phyloP scores from a whole-genome alignment of 2,329 filamentous ascomycete species.

The Fusarium scirpi region DNA sequence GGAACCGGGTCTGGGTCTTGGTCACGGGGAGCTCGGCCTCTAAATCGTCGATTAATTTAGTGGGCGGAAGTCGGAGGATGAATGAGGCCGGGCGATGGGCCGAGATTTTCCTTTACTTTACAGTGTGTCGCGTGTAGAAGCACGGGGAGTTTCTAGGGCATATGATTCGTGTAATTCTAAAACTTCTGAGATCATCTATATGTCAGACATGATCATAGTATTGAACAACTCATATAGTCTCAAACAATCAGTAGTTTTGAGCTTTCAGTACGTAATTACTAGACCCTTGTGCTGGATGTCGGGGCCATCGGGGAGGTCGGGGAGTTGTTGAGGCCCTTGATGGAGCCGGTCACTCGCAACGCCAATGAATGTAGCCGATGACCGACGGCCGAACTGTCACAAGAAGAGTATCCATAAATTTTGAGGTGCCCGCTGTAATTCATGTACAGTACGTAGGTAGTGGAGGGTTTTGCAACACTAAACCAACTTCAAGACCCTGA shows the following conservation, averaged over 20 bases:
- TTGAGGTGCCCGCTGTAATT: background rate
- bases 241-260: background rate
- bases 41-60: conserved; percentile 12
- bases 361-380: conserved; percentile 39
- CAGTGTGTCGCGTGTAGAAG: background rate
- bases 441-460: conserved; percentile 6
- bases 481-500: conserved; percentile 14
- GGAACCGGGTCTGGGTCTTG: background rate
- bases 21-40: conserved; percentile 38
- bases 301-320: conserved; percentile 42
- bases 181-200: background rate
- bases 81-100: conserved; percentile 27
- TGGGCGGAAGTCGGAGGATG: conserved; percentile 36
- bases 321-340: conserved; percentile 35
- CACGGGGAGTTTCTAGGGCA: conserved; percentile 17
- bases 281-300: conserved; percentile 28
- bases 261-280: conserved; percentile 22
- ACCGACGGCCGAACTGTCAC: conserved; percentile 31
- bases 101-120: conserved; percentile 1
- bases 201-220: background rate
- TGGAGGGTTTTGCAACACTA: conserved; percentile 22
- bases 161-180: background rate
- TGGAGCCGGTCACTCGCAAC: conserved; percentile 13
- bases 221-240: background rate
- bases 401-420: background rate